phyloP scores from a whole-genome alignment of 805 yeast genomes.

The Suhomyces canberraensis region DNA sequence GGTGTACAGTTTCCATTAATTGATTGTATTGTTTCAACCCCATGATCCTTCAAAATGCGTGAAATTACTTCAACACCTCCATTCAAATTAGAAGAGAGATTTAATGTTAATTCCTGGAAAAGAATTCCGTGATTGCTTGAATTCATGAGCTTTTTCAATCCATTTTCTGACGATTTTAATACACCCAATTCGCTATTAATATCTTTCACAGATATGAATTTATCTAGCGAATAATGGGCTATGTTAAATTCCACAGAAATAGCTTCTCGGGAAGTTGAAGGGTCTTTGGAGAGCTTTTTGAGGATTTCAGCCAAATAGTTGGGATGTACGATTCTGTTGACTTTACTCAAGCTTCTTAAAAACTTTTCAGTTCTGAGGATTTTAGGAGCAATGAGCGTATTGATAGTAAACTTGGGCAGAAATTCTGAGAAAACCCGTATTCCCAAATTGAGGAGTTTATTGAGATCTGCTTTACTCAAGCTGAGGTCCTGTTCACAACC shows the following conservation, averaged over 20 bases:
- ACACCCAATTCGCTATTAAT: constrained; percentile 29
- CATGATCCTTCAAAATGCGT: constrained; percentile 60
- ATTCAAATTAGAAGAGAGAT: constrained; percentile 53
- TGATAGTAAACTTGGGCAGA: constrained; percentile 35
- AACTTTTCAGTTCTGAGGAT: constrained; percentile 87
- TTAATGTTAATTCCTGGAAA: constrained; percentile 49
- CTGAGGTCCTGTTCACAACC: constrained; percentile 54
- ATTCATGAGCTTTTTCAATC: constrained; percentile 13
- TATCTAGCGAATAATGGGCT: constrained; percentile 34
- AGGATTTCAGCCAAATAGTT: constrained; percentile 48
- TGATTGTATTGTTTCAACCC: constrained; percentile 32
- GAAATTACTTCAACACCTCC: constrained; percentile 59
- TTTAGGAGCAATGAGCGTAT: constrained; percentile 71
- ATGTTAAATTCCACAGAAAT: constrained; percentile 20
- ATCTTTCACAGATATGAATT: constrained; percentile 26
- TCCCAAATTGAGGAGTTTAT: constrained; percentile 51
- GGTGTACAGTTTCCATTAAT: constrained; percentile 15
- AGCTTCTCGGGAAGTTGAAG: constrained; percentile 3
- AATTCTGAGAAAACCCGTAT: constrained; percentile 48
- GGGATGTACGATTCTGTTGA: constrained; percentile 54
- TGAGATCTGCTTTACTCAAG: constrained; percentile 41
- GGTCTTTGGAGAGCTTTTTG: constrained; percentile 9
- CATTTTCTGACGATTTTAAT: constrained; percentile 16
- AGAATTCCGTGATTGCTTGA: constrained; percentile 29
- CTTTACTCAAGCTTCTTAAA: constrained; percentile 61